Evolutionary conservation across 148 eudicot species (phyloP).

Genomic region (Amaranthus palmeri): DNA sequence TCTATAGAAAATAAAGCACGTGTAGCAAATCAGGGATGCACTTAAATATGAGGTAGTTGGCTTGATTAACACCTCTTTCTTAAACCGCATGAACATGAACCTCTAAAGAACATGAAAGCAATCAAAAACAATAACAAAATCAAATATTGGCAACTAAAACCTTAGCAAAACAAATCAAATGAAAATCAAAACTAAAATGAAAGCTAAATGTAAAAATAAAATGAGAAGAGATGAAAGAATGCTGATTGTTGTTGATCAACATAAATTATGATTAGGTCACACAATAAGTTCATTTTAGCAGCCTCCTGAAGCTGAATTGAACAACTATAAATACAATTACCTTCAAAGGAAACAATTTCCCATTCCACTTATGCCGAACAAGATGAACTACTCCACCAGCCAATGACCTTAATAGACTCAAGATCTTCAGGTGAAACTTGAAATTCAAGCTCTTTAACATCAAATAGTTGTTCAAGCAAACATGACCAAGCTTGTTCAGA

Average conservation of each 20-base stretch:
- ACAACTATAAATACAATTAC: constrained; percentile 27
- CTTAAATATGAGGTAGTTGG: neutral
- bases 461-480: constrained; percentile 49
- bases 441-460: constrained; percentile 72
- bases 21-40: neutral
- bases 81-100: neutral
- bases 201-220: too few species aligned
- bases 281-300: too few species aligned
- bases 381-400: constrained; percentile 98
- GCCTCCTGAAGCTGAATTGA: neutral
- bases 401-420: constrained; percentile 92
- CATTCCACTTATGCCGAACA: constrained; percentile 96
- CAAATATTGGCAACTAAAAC: too few species aligned
- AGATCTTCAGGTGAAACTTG: constrained; percentile 90
- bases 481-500: constrained; percentile 16
- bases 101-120: too few species aligned
- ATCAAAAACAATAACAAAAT: too few species aligned
- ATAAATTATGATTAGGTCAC: too few species aligned
- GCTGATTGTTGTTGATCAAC: too few species aligned
- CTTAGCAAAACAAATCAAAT: too few species aligned
- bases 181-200: too few species aligned
- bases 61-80: neutral
- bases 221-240: too few species aligned
- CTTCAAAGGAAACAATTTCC: constrained; percentile 89
- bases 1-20: neutral